Evolutionary conservation across 2,329 filamentous ascomycete genomes (phyloP), one percentile per base, ranked within the genome.

Genomic region (Claviceps paspali): DNA sequence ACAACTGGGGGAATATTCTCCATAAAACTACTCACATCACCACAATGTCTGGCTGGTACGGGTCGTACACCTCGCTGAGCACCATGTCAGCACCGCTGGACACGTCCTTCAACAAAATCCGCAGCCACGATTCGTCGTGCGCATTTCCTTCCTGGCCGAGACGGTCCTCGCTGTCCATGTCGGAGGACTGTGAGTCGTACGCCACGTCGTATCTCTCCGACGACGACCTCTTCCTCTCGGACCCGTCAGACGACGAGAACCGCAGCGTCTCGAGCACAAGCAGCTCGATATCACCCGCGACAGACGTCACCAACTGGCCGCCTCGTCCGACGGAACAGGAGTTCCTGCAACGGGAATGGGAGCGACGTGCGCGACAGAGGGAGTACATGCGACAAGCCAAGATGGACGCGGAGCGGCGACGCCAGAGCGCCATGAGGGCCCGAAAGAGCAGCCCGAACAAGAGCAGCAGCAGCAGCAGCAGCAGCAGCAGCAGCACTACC

Each of bases 81-180:
- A 51, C 56, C 44, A 47, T 52, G 36, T 54, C 63, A 1, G 51
- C 57, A 29, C 61, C 67, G 48, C 62, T 69, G 56, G 63, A 67
- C 44, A 67, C 69, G 44, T 51, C 59, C 15, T 51, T 52, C 45
- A 58, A 54, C 49, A 58, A 56, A 45, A 57, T 62, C 45, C 54
- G 53, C 43, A 52, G 53, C 29, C 55, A 60, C 45, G 63, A 65
- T 47, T 52, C 59, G 21, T 55, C 55, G 27, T 74, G 70, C 56
- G 71, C 70, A 19, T 75, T 66, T 45, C 71, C 71, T 21, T 73
- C 68, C 18, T 76, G 71, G 71, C 70, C 70, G 19, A 64, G 69
- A 40, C 62, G 70, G 29, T 59, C 63, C 12, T 70, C 68, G 28
- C 63, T 75, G 42, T 60, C 59, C 21, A 22, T 22, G 21, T 22